Evolutionary conservation across 148 eudicot genomes (phyloP).

Genomic region (Diospyros kaki): DNA sequence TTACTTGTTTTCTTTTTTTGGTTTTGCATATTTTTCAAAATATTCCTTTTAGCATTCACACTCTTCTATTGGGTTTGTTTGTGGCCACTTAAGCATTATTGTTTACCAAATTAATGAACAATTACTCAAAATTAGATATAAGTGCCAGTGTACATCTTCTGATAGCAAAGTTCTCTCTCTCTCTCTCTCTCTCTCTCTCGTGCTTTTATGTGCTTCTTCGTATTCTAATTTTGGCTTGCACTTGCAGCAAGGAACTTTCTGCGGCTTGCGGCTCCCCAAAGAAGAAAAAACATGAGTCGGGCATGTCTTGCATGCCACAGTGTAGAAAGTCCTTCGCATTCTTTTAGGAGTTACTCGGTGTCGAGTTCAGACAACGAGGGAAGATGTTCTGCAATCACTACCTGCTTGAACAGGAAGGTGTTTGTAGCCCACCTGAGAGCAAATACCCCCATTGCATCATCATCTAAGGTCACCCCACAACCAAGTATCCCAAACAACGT

Average conservation of each 20-base stretch:
- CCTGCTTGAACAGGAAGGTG: constrained; percentile 48
- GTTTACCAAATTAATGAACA: too few species aligned
- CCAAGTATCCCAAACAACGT: constrained; percentile 40
- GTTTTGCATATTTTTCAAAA: not conserved
- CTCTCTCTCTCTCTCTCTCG: too few species aligned
- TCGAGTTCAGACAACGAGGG: constrained; percentile 85
- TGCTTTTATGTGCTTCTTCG: too few species aligned
- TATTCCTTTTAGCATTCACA: too few species aligned
- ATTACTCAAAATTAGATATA: too few species aligned
- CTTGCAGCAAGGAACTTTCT: constrained; percentile 1
- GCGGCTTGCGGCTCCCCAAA: not conserved
- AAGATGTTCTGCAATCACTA: constrained; percentile 65
- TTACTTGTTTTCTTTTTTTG: not conserved
- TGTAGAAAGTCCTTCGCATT: constrained; percentile 79
- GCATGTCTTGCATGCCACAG: constrained; percentile 80
- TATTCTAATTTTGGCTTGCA: not conserved
- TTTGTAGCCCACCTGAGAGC: constrained; percentile 38
- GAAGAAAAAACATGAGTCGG: constrained; percentile 54
- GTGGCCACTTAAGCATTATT: too few species aligned
- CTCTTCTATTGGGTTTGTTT: too few species aligned
- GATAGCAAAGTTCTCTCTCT: not conserved
- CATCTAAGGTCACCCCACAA: constrained; percentile 79
- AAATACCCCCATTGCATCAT: constrained; percentile 33
- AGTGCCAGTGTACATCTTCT: not conserved
- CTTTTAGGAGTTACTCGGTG: constrained; percentile 77